Percentiles rank a stretch among this genome's conserved stretches.
Evolutionary conservation across 2,329 filamentous ascomycete species (phyloP).

Genomic region (Colletotrichum sp.): DNA sequence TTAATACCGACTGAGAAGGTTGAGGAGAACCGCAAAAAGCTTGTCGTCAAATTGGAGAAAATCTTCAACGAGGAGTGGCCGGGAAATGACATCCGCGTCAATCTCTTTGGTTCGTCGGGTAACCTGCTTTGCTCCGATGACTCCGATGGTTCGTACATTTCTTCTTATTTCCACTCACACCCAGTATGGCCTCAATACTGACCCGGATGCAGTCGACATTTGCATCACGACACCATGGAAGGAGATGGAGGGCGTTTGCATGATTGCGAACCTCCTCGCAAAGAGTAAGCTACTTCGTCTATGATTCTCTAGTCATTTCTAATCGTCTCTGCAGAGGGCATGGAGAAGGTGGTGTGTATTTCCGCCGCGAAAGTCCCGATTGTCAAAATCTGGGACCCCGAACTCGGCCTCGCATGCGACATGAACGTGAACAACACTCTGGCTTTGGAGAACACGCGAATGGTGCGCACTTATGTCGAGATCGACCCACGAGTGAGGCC

Average conservation of each 20-base stretch:
- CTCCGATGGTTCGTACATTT: slow-evolving; percentile 77
- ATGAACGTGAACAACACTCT: slow-evolving; percentile 99
- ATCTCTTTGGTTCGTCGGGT: slow-evolving; percentile 97
- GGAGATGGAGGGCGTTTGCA: slow-evolving; percentile 87
- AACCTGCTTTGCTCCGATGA: slow-evolving; percentile 94
- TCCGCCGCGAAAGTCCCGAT: slow-evolving; percentile 96
- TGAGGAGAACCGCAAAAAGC: slow-evolving; percentile 73
- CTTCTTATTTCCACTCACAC: background rate
- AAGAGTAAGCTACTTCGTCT: slow-evolving; percentile 67
- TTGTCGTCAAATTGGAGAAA: slow-evolving; percentile 87
- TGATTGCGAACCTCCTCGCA: slow-evolving; percentile 84
- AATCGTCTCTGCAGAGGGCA: slow-evolving; percentile 72
- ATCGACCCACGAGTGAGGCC: slow-evolving; percentile 90
- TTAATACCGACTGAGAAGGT: slow-evolving; percentile 84
- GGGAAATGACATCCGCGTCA: slow-evolving; percentile 84
- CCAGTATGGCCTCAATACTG: slow-evolving; percentile 25
- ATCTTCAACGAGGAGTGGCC: slow-evolving; percentile 93
- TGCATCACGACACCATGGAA: slow-evolving; percentile 94
- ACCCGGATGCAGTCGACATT: slow-evolving; percentile 77
- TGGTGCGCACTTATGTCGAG: slow-evolving; percentile 97
- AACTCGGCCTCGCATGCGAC: slow-evolving; percentile 86
- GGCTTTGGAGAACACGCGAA: slow-evolving; percentile 93
- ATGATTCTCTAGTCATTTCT: background rate
- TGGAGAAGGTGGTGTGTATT: slow-evolving; percentile 96
- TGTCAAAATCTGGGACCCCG: slow-evolving; percentile 98